These are phyloP conservation scores for Trichoderma hamatum DNA, from an alignment of 2,329 filamentous ascomycete genomes.

Conservation along the genomic window DNA sequence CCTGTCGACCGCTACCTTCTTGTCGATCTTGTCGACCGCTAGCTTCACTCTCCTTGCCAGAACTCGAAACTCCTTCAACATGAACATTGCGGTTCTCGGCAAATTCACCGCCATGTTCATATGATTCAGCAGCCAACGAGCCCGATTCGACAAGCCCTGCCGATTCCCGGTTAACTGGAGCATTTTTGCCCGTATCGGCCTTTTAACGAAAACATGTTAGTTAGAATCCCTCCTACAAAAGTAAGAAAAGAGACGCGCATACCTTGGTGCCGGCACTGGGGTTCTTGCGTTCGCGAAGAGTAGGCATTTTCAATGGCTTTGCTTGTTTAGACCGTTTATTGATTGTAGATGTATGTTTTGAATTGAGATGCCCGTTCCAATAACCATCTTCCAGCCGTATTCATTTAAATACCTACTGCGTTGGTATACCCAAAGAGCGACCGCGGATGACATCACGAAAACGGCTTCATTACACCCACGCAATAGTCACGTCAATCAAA, in stretches of 20 bases:
- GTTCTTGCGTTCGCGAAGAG: slow-evolving; percentile 25
- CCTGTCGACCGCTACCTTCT: too few species aligned
- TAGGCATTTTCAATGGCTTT: slow-evolving; percentile 9
- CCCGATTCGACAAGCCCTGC: slow-evolving; percentile 66
- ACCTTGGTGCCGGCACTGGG: slow-evolving; percentile 31
- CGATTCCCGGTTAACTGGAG: slow-evolving; percentile 59
- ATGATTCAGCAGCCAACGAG: slow-evolving; percentile 77
- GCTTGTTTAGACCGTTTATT: background rate
- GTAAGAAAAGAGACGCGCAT: background rate
- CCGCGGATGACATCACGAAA: slow-evolving; percentile 21
- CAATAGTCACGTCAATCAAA: slow-evolving; percentile 10
- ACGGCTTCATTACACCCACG: background rate
- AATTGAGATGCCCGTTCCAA: background rate
- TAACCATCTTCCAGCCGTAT: background rate
- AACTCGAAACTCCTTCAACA: slow-evolving; percentile 28
- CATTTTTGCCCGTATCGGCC: slow-evolving; percentile 52
- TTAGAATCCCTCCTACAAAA: background rate
- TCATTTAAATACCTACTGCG: background rate
- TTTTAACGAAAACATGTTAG: slow-evolving; percentile 33
- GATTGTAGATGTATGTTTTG: background rate
- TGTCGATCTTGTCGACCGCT: slow-evolving; percentile 1
- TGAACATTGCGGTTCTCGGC: slow-evolving; percentile 58
- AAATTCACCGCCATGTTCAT: slow-evolving; percentile 62
- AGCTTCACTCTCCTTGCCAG: slow-evolving; percentile 27
- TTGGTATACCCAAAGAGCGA: background rate